phyloP scores from a whole-genome alignment of 1,139 yeast genomes.

The Geotrichum cucujoidarum region DNA sequence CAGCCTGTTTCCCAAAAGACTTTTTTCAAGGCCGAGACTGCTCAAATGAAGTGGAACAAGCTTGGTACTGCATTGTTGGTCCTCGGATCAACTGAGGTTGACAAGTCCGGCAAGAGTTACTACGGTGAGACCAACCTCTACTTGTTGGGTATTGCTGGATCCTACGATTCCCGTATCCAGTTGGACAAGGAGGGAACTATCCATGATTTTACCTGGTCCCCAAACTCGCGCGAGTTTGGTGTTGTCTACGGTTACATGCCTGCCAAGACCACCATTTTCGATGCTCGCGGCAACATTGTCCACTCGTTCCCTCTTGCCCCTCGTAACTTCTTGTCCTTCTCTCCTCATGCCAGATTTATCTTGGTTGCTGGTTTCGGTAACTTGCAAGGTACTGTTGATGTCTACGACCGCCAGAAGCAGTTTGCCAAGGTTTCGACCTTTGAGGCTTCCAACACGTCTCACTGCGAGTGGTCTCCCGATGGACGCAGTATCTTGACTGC shows the following conservation, averaged over 20 bases:
- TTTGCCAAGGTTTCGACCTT: constrained; percentile 74
- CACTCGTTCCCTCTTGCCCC: constrained; percentile 83
- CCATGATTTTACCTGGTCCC: constrained; percentile 97
- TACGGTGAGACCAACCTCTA: constrained; percentile 95
- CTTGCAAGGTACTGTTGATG: constrained; percentile 93
- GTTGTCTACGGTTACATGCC: constrained; percentile 98
- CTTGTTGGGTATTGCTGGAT: constrained; percentile 85
- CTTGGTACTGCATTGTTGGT: constrained; percentile 93
- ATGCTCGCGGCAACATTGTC: constrained; percentile 84
- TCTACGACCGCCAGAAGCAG: constrained; percentile 87
- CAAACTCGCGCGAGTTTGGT: constrained; percentile 93
- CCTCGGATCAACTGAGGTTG: constrained; percentile 93
- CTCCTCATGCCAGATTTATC: constrained; percentile 90
- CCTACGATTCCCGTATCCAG: constrained; percentile 82
- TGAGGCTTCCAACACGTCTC: constrained; percentile 90
- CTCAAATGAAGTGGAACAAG: constrained; percentile 88
- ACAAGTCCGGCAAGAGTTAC: constrained; percentile 86
- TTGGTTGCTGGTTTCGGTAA: constrained; percentile 97
- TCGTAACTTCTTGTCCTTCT: constrained; percentile 82
- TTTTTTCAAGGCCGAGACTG: constrained; percentile 92
- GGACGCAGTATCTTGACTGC: constrained; percentile 92
- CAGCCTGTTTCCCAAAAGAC: constrained; percentile 83
- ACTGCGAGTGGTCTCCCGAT: constrained; percentile 98
- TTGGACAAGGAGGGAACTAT: constrained; percentile 93
- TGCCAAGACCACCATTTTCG: constrained; percentile 89